Conservation (phyloP, 164 flowering plant genomes). For the Vitis rotundifolia region DNA sequence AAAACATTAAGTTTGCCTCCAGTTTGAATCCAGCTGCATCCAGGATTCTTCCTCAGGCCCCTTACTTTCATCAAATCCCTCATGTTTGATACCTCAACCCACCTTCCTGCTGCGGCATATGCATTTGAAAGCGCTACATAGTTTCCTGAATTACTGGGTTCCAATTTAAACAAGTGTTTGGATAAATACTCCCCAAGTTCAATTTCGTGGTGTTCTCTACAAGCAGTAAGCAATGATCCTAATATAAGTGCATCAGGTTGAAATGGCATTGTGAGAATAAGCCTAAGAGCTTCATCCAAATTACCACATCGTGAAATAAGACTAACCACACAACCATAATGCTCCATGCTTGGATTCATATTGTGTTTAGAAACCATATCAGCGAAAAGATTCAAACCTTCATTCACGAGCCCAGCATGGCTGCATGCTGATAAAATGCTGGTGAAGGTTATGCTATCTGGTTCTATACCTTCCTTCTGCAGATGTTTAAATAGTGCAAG, state of each 20-base stretch:
- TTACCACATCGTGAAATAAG: slow-evolving; percentile 53
- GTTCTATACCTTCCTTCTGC: slow-evolving; percentile 36
- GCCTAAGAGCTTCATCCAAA: slow-evolving; percentile 42
- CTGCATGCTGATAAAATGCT: slow-evolving; percentile 57
- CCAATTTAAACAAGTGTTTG: slow-evolving; percentile 34
- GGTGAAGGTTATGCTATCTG: slow-evolving; percentile 61
- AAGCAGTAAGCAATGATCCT: slow-evolving; percentile 52
- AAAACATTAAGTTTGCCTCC: slow-evolving; percentile 52
- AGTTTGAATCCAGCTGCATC: slow-evolving; percentile 68
- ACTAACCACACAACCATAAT: slow-evolving; percentile 57
- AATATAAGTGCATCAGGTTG: slow-evolving; percentile 51
- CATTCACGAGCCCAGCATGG: slow-evolving; percentile 51
- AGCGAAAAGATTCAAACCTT: slow-evolving; percentile 50
- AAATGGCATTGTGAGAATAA: slow-evolving; percentile 41
- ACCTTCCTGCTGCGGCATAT: slow-evolving; percentile 50
- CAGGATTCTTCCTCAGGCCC: slow-evolving; percentile 53
- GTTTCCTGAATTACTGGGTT: slow-evolving; percentile 59
- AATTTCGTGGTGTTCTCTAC: slow-evolving; percentile 33
- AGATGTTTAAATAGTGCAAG: slow-evolving; percentile 38
- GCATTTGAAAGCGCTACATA: slow-evolving; percentile 58
- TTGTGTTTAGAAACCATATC: slow-evolving; percentile 35
- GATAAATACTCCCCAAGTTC: slow-evolving; percentile 49
- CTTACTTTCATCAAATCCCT: slow-evolving; percentile 51
- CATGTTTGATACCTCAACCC: slow-evolving; percentile 43
- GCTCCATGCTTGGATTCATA: slow-evolving; percentile 51